Conservation (phyloP, 1,284 basidiomycete species). For the Ustilago crameri region DNA sequence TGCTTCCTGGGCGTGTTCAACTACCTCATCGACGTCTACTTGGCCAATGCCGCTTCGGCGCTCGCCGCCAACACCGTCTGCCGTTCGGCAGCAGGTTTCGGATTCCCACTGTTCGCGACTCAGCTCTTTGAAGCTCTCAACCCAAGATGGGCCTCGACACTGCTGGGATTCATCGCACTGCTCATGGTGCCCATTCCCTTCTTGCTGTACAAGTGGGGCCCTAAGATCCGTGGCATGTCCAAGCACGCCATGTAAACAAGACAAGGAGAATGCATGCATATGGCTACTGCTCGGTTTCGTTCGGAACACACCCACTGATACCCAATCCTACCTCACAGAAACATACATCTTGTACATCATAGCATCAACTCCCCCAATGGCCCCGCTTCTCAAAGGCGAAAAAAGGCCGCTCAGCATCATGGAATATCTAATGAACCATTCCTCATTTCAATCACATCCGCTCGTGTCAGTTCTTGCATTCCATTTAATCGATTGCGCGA, state of each 20-base stretch:
- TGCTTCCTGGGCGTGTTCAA: slow-evolving; percentile 73
- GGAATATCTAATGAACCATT: no score
- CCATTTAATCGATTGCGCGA: no score
- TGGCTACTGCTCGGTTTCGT: not conserved
- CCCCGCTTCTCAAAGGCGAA: no score
- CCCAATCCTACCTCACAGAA: no score
- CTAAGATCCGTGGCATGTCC: slow-evolving; percentile 67
- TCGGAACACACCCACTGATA: not conserved
- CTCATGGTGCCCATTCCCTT: slow-evolving; percentile 78
- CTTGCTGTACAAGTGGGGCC: slow-evolving; percentile 70
- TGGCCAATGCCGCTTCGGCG: slow-evolving; percentile 71
- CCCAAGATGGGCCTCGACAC: slow-evolving; percentile 78
- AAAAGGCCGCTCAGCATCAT: no score
- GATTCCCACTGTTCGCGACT: slow-evolving; percentile 71
- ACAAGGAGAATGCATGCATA: no score
- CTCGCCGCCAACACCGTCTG: slow-evolving; percentile 77
- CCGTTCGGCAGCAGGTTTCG: slow-evolving; percentile 75
- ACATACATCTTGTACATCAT: not conserved
- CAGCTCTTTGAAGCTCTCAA: slow-evolving; percentile 74
- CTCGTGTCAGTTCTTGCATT: no score
- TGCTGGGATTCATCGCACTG: slow-evolving; percentile 79
- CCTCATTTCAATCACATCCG: no score
- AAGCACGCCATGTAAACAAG: slow-evolving; percentile 47
- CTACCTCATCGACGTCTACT: slow-evolving; percentile 72
- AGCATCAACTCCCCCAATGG: not conserved